phyloP scores from a whole-genome alignment of 306 rosid genomes.

The Quercus robur region DNA sequence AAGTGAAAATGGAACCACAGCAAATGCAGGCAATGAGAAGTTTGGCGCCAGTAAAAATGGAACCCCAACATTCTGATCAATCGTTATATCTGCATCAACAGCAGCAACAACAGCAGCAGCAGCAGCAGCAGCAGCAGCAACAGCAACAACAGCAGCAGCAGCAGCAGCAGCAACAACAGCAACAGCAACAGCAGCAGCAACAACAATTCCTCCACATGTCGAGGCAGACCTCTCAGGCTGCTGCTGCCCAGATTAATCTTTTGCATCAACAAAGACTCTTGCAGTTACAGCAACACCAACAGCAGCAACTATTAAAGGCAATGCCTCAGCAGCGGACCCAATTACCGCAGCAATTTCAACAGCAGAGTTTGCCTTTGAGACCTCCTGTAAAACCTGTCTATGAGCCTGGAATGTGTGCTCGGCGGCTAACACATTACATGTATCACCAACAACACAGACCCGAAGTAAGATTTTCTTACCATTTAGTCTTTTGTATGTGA shows the following conservation, averaged over 20 bases:
- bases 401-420: constrained; percentile 98
- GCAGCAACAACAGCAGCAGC: constrained; percentile 40
- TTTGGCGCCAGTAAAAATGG: constrained; percentile 64
- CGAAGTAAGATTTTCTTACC: constrained; percentile 48
- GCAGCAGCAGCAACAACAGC: constrained; percentile 46
- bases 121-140: constrained; percentile 26
- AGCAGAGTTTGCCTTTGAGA: constrained; percentile 70
- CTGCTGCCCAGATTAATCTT: constrained; percentile 85
- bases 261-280: constrained; percentile 76
- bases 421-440: constrained; percentile 93
- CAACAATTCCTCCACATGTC: constrained; percentile 89
- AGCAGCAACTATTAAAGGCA: constrained; percentile 80
- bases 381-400: constrained; percentile 76
- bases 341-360: constrained; percentile 79
- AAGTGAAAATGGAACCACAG: constrained; percentile 82
- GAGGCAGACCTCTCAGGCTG: constrained; percentile 78
- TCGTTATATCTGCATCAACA: constrained; percentile 73
- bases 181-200: constrained; percentile 15
- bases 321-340: constrained; percentile 90
- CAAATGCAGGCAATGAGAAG: constrained; percentile 59
- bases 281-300: constrained; percentile 83
- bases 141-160: fast-evolving
- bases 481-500: constrained; percentile 1
- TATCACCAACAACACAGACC: constrained; percentile 94
- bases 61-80: constrained; percentile 79